A percentile compares a stretch with the other conserved stretches of the same genome.
These are phyloP conservation scores for Canavalia ensiformis DNA, from an alignment of 306 rosid genomes.

Conservation along the genomic window DNA sequence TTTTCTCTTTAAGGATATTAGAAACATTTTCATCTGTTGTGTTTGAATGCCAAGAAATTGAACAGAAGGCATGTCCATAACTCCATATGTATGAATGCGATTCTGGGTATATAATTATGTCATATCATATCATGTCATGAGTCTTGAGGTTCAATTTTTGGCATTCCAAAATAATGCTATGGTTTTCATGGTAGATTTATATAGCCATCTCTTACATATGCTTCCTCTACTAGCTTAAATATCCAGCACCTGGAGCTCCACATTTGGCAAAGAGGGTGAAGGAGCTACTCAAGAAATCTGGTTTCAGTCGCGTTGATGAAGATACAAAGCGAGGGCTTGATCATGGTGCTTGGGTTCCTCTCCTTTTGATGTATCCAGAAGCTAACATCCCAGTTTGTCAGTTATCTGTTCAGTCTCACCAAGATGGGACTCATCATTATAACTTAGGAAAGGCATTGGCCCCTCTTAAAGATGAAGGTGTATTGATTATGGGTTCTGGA, in stretches of 20 bases:
- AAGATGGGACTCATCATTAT: constrained; percentile 70
- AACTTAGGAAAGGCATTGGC: constrained; percentile 81
- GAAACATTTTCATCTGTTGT: background rate
- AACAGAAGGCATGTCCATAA: background rate
- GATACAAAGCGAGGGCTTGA: constrained; percentile 79
- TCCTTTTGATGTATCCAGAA: constrained; percentile 85
- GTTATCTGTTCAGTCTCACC: constrained; percentile 68
- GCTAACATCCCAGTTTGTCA: constrained; percentile 89
- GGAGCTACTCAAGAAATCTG: constrained; percentile 60
- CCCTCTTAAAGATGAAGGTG: constrained; percentile 80
- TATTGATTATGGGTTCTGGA: constrained; percentile 81
- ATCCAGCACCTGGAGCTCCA: constrained; percentile 92
- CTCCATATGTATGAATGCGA: background rate
- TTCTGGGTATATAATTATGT: background rate
- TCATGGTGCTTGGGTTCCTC: constrained; percentile 94
- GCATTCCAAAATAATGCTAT: background rate
- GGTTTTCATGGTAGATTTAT: constrained; percentile 3
- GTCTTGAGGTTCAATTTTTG: constrained; percentile 7
- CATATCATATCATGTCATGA: background rate
- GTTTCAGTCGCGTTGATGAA: constrained; percentile 64
- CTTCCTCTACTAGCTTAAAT: constrained; percentile 60
- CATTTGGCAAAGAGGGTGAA: constrained; percentile 73
- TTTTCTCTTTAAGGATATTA: background rate
- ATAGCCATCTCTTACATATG: constrained; percentile 12
- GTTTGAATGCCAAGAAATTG: background rate